Conservation (phyloP, 108 stramenopile genomes). For the Nannochloropsis salina region DNA sequence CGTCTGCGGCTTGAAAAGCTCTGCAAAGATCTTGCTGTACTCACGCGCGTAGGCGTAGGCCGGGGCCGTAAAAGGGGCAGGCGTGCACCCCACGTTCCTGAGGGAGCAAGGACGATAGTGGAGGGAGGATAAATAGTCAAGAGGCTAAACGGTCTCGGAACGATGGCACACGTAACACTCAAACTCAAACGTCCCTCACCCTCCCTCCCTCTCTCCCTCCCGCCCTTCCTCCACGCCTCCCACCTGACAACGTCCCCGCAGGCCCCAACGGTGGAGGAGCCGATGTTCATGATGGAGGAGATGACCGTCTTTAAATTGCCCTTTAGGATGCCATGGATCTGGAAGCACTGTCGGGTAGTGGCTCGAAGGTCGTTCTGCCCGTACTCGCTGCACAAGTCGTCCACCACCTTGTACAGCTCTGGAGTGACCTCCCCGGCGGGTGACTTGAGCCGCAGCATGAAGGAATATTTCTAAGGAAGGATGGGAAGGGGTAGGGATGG, state of each 20-base stretch:
- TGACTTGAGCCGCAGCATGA: conserved; percentile 97
- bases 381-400: conserved; percentile 74
- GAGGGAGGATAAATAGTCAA: neutral
- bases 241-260: conserved; percentile 79
- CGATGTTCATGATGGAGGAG: conserved; percentile 87
- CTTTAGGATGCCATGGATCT: conserved; percentile 95
- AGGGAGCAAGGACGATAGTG: neutral
- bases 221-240: neutral
- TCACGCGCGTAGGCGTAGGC: conserved; percentile 72
- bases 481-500: neutral
- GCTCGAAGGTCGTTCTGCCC: conserved; percentile 89
- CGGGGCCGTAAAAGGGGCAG: conserved; percentile 72
- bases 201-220: neutral
- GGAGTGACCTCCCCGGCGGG: conserved; percentile 90
- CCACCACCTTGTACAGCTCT: conserved; percentile 78
- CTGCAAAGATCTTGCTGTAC: conserved; percentile 72
- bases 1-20: conserved; percentile 87
- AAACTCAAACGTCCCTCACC: neutral
- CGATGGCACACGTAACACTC: no score
- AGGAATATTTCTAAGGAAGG: conserved; percentile 77
- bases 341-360: conserved; percentile 95
- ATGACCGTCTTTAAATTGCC: conserved; percentile 89
- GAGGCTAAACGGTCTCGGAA: no score
- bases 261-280: conserved; percentile 87
- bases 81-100: conserved; percentile 91